Conservation (phyloP, 345 rosid genomes). For the Hirschfeldia incana region DNA sequence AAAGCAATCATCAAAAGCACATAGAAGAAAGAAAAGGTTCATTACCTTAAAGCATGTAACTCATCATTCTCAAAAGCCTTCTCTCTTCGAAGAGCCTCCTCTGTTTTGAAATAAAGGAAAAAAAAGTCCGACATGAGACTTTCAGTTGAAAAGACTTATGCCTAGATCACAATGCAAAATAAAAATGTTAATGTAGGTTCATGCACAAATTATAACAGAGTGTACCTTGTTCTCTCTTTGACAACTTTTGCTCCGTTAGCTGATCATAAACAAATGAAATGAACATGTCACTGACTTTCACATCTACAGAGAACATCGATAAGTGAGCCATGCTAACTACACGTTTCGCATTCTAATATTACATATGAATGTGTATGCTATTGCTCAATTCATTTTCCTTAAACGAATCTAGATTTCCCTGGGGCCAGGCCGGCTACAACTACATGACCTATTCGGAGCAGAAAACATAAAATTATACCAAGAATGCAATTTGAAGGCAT, state of each 20-base stretch:
- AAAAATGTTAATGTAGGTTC: not conserved
- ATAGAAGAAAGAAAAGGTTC: slow-evolving; percentile 5
- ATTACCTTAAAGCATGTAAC: slow-evolving; percentile 68
- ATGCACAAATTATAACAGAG: slow-evolving; percentile 24
- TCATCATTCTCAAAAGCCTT: slow-evolving; percentile 65
- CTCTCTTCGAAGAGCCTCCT: slow-evolving; percentile 76
- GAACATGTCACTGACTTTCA: slow-evolving; percentile 32
- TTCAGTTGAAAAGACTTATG: not conserved
- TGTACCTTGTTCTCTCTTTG: slow-evolving; percentile 84
- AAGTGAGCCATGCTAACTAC: slow-evolving; percentile 10
- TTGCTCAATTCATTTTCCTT: not conserved
- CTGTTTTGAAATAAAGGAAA: slow-evolving; percentile 42
- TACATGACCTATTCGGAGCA: slow-evolving; percentile 5
- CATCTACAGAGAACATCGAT: slow-evolving; percentile 7
- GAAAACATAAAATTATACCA: slow-evolving; percentile 6
- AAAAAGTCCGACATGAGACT: slow-evolving; percentile 10
- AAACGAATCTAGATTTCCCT: slow-evolving; percentile 11
- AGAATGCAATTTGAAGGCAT: slow-evolving; percentile 24
- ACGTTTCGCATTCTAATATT: slow-evolving; percentile 14
- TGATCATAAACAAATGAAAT: slow-evolving; percentile 42
- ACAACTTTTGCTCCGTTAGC: slow-evolving; percentile 77
- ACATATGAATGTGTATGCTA: slow-evolving; percentile 17
- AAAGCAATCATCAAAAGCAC: slow-evolving; percentile 14
- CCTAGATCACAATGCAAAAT: slow-evolving; percentile 6
- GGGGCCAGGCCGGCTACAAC: not conserved